Conservation (phyloP, 1,139 yeast genomes). For the Scheffersomyces quercinus region DNA sequence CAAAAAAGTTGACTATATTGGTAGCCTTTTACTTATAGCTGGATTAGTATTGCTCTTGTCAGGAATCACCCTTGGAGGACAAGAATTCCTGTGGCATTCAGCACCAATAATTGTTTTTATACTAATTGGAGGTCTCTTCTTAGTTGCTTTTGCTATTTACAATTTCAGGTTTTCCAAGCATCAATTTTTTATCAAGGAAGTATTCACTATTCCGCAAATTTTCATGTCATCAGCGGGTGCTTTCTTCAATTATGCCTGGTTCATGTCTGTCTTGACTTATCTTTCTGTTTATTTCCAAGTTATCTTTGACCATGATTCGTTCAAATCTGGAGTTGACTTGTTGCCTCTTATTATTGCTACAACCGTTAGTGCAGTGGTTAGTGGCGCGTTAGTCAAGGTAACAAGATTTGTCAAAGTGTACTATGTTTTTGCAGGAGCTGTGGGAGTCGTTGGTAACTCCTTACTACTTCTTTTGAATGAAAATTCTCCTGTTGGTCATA, state of each 20-base stretch:
- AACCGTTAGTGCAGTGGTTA: conserved; percentile 16
- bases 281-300: conserved; percentile 25
- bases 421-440: conserved; percentile 16
- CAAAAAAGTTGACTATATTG: conserved; percentile 15
- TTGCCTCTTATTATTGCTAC: conserved; percentile 20
- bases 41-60: conserved; percentile 19
- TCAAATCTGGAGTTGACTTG: conserved; percentile 21
- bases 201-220: conserved; percentile 15
- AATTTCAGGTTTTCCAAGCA: conserved; percentile 15
- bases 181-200: conserved; percentile 14
- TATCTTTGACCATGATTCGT: conserved; percentile 16
- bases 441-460: conserved; percentile 19
- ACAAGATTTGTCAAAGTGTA: conserved; percentile 17
- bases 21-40: conserved; percentile 14
- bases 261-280: conserved; percentile 13
- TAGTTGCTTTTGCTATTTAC: conserved; percentile 13
- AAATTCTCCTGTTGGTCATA: conserved; percentile 10
- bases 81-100: conserved; percentile 17
- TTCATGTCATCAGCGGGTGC: conserved; percentile 12
- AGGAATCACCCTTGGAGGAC: conserved; percentile 19
- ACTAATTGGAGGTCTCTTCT: conserved; percentile 14
- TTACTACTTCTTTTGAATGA: conserved; percentile 14
- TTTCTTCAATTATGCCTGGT: conserved; percentile 2
- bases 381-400: conserved; percentile 17
- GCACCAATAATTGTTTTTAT: conserved; percentile 18